Evolutionary conservation across 1,284 basidiomycete genomes (phyloP), one percentile per base, ranked within the genome.

Genomic region (Coniophora puteana): DNA sequence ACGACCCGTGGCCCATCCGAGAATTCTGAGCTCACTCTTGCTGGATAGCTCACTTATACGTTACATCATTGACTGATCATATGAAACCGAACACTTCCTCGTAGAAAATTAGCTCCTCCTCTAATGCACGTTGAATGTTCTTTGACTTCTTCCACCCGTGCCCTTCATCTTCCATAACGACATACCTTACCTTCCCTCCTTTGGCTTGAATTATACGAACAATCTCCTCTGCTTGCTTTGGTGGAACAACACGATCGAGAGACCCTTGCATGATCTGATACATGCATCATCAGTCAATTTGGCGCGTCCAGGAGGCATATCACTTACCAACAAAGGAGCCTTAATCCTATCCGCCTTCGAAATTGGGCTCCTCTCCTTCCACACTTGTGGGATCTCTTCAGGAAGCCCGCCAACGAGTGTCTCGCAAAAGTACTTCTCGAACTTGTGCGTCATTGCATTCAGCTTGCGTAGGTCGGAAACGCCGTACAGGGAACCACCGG

Each of bases 361-460:
- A 16, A 78, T 46, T 0, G 78, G 75, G 8, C 67, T 70, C 5
- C 78, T 58, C 20, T 65, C 65, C 39, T 55, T 52, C 50, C 76
- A 78, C 6, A 76, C 59, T 2, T 72, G 51, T 5, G 69, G 68
- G 3, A 69, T 53, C 40, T 71, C 55, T 12, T 65, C 55, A 0
- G 59, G 56, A 1, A 68, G 67, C 0, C 76, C 78, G 1, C 78
- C 77, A 7, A 77, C 50, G 18, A 80, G 60, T 44, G 63, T 65
- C 43, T 63, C 59, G 37, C 65, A 52, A 44, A 72, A 74, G 31
- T 59, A 57, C 22, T 57, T 62, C 59, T 76, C 71, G 48, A 78
- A 78, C 56, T 80, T 79, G 58, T 80, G 77, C 37, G 71, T 71
- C 43, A 71, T 66, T 23, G 65, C 56, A 3, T 56, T 66, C 16